These are phyloP conservation scores for Asparagopsis taxiformis DNA, from an alignment of 31 red algal genomes.

Conservation along the genomic window DNA sequence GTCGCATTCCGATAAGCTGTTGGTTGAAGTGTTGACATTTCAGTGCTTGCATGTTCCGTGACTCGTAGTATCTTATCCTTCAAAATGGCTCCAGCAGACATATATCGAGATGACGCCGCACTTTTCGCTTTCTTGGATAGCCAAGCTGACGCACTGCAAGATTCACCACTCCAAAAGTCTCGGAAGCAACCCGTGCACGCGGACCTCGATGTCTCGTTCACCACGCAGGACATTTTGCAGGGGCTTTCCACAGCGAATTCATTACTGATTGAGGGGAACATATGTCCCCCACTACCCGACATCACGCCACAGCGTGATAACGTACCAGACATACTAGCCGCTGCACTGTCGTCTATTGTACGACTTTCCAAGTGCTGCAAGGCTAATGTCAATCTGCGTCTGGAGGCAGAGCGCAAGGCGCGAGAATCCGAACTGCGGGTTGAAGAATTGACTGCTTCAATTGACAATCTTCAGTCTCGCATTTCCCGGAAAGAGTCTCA, in stretches of 20 bases:
- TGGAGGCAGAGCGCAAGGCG: slow-evolving; percentile 20
- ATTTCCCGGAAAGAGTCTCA: neutral
- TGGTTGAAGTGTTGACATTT: no score
- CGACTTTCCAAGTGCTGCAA: slow-evolving; percentile 37
- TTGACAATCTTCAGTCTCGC: slow-evolving; percentile 11
- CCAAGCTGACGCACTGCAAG: slow-evolving; percentile 12
- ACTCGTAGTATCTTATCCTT: neutral
- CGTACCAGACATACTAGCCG: slow-evolving; percentile 14
- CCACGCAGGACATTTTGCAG: neutral
- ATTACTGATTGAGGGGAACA: slow-evolving; percentile 10
- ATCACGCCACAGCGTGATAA: slow-evolving; percentile 11
- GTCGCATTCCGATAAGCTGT: no score
- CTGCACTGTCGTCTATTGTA: slow-evolving; percentile 35
- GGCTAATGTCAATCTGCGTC: slow-evolving; percentile 45
- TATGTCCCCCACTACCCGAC: slow-evolving; percentile 22
- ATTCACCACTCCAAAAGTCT: no score
- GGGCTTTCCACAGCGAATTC: slow-evolving; percentile 5
- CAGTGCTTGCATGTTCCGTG: neutral
- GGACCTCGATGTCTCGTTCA: neutral
- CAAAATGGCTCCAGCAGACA: slow-evolving; percentile 28
- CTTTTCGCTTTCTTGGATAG: slow-evolving; percentile 32
- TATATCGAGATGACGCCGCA: slow-evolving; percentile 33
- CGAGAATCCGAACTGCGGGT: slow-evolving; percentile 8
- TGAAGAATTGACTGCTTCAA: neutral
- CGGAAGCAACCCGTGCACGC: no score